Percentiles rank a stretch among this genome's conserved stretches.
phyloP scores from a whole-genome alignment of 1,284 basidiomycete species.

The Ganoderma meredithae region DNA sequence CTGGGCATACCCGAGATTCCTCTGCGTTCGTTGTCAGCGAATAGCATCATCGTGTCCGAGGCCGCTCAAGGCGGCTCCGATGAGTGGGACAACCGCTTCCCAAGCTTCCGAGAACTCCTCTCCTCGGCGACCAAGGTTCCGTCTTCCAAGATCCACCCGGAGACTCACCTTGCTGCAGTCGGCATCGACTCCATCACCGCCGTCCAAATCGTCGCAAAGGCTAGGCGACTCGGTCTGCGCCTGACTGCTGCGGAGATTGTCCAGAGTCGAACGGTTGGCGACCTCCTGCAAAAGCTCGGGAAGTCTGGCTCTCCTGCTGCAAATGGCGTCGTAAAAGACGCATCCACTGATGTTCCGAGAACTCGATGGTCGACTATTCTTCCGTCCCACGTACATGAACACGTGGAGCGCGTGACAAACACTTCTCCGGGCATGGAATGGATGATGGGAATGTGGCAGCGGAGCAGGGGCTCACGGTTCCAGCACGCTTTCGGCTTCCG shows the following conservation, averaged over 20 bases:
- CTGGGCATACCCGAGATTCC: slow-evolving; percentile 19
- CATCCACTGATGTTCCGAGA: slow-evolving; percentile 25
- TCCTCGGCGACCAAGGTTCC: slow-evolving; percentile 36
- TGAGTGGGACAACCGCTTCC: slow-evolving; percentile 18
- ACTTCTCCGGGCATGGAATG: slow-evolving; percentile 50
- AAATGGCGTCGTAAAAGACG: background rate
- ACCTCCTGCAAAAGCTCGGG: slow-evolving; percentile 41
- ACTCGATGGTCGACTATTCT: slow-evolving; percentile 24
- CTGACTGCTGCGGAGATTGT: slow-evolving; percentile 51
- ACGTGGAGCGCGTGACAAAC: slow-evolving; percentile 27
- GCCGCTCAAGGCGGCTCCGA: background rate
- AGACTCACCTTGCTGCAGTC: slow-evolving; percentile 48
- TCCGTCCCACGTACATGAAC: slow-evolving; percentile 27
- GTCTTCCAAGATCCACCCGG: slow-evolving; percentile 36
- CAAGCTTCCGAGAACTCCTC: slow-evolving; percentile 35
- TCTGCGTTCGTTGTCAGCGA: background rate
- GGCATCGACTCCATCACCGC: slow-evolving; percentile 64
- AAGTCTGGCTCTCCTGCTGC: slow-evolving; percentile 1
- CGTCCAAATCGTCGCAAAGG: slow-evolving; percentile 50
- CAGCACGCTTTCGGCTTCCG: slow-evolving; percentile 55
- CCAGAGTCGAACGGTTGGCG: slow-evolving; percentile 47
- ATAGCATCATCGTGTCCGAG: background rate
- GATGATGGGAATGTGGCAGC: slow-evolving; percentile 54
- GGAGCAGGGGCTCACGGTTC: slow-evolving; percentile 49
- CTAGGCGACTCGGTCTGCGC: slow-evolving; percentile 45